Percentiles rank a stretch among this genome's conserved stretches.
Evolutionary conservation across 768 basidiomycete genomes (phyloP).

Genomic region (Rhodosporidiobolus sp.): DNA sequence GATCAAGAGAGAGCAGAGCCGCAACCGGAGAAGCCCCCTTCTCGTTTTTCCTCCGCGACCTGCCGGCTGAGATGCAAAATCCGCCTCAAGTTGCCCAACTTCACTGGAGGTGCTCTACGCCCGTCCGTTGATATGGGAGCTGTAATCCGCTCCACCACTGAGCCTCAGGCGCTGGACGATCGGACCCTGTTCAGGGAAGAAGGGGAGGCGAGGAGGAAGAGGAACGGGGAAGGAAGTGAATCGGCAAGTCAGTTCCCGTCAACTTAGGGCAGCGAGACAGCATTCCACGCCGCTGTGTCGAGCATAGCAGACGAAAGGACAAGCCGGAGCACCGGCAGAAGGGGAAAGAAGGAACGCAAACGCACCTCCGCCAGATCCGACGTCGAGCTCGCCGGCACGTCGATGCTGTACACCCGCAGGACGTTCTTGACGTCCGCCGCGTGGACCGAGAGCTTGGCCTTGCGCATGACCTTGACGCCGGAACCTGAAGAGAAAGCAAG

Average conservation of each 20-base stretch:
- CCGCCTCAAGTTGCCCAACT: too few relatives aligned
- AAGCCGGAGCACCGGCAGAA: neutral
- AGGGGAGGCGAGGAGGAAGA: neutral
- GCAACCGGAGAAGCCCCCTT: too few relatives aligned
- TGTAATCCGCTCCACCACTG: slow-evolving; percentile 56
- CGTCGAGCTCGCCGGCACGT: slow-evolving; percentile 76
- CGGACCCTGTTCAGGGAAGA: slow-evolving; percentile 58
- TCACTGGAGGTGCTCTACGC: too few relatives aligned
- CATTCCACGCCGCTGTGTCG: too few relatives aligned
- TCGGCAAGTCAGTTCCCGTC: too few relatives aligned
- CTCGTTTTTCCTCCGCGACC: too few relatives aligned
- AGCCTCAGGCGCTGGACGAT: slow-evolving; percentile 77
- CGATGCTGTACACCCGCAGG: slow-evolving; percentile 73
- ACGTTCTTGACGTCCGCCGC: slow-evolving; percentile 79
- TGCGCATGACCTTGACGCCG: slow-evolving; percentile 82
- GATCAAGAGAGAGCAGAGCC: too few relatives aligned
- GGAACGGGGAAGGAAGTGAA: too few relatives aligned
- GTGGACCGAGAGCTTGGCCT: slow-evolving; percentile 91
- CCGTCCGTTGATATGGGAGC: neutral
- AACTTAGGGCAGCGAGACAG: too few relatives aligned
- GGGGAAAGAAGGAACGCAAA: neutral
- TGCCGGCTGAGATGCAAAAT: too few relatives aligned
- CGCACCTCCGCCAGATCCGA: slow-evolving; percentile 68
- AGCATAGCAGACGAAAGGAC: neutral
- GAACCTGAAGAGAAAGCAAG: too few relatives aligned